These are phyloP conservation scores for Xylaria cubensis DNA, from an alignment of 495 filamentous ascomycete genomes.

Conservation along the genomic window DNA sequence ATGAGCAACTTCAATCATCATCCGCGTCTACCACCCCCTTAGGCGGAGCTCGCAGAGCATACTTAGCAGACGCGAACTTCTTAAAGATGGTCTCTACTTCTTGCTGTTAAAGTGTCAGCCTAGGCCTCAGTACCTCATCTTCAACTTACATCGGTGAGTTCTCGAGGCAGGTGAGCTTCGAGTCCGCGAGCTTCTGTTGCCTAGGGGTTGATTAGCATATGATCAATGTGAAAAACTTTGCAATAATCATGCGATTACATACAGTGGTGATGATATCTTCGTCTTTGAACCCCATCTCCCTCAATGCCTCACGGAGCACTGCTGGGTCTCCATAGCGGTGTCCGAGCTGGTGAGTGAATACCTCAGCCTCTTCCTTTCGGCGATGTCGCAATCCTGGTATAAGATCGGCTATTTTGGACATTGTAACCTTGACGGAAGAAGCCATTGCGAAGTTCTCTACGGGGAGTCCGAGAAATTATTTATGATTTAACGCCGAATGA, in stretches of 20 bases:
- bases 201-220: neutral
- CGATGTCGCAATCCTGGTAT: conserved; percentile 20
- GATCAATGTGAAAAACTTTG: neutral
- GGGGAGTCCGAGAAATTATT: neutral
- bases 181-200: neutral
- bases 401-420: conserved; percentile 5
- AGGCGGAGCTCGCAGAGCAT: neutral
- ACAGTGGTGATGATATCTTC: neutral
- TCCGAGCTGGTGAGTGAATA: conserved; percentile 1
- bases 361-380: conserved; percentile 11
- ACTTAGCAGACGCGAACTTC: conserved; percentile 4
- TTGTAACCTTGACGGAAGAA: neutral
- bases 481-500: neutral
- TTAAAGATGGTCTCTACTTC: conserved; percentile 11
- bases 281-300: neutral
- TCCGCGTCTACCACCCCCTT: neutral
- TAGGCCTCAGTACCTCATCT: neutral
- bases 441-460: neutral
- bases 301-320: conserved; percentile 13
- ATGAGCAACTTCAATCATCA: neutral
- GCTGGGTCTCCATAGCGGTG: conserved; percentile 10
- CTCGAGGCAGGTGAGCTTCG: conserved; percentile 17
- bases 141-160: conserved; percentile 8
- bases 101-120: conserved; percentile 2
- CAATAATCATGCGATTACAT: neutral